Evolutionary conservation across 2,329 filamentous ascomycete genomes (phyloP).

Genomic region (Zymoseptoria pseudotritici): DNA sequence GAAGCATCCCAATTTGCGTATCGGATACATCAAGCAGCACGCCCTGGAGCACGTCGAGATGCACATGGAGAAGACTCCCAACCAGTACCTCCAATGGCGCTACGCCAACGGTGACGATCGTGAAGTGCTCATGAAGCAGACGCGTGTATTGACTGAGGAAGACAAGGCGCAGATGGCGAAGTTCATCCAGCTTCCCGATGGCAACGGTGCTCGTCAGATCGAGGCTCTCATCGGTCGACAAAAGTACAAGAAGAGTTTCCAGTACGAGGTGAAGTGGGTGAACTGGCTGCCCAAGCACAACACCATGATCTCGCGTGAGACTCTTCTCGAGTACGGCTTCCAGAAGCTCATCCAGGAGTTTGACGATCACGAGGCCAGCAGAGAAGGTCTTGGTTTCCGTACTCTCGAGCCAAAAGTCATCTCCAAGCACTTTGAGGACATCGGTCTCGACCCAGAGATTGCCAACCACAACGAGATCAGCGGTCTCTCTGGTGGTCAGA

Average conservation of each 20-base stretch:
- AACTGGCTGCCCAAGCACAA: conserved; percentile 87
- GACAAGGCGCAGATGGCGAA: conserved; percentile 91
- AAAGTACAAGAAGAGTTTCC: conserved; percentile 98
- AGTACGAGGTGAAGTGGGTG: conserved; percentile 97
- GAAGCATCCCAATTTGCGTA: conserved; percentile 97
- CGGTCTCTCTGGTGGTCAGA: conserved; percentile 91
- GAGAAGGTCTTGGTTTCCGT: conserved; percentile 94
- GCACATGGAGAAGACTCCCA: conserved; percentile 98
- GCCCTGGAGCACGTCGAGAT: conserved; percentile 98
- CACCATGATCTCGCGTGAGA: conserved; percentile 87
- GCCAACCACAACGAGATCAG: conserved; percentile 98
- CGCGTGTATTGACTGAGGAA: conserved; percentile 74
- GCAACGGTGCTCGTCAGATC: conserved; percentile 67
- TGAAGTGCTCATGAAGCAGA: conserved; percentile 96
- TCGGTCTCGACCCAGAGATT: conserved; percentile 93
- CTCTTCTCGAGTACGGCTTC: conserved; percentile 76
- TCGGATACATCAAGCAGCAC: conserved; percentile 99
- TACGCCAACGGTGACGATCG: conserved; percentile 96
- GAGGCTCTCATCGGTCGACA: conserved; percentile 91
- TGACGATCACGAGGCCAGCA: conserved; percentile 96
- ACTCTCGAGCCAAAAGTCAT: conserved; percentile 88
- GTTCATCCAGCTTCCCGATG: conserved; percentile 74
- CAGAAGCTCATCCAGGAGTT: conserved; percentile 94
- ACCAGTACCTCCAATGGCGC: conserved; percentile 97
- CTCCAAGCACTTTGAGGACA: conserved; percentile 94